A percentile compares a stretch with the other conserved stretches of the same genome.
Conservation (phyloP, 306 rosid species). For the Quercus agrifolia region DNA sequence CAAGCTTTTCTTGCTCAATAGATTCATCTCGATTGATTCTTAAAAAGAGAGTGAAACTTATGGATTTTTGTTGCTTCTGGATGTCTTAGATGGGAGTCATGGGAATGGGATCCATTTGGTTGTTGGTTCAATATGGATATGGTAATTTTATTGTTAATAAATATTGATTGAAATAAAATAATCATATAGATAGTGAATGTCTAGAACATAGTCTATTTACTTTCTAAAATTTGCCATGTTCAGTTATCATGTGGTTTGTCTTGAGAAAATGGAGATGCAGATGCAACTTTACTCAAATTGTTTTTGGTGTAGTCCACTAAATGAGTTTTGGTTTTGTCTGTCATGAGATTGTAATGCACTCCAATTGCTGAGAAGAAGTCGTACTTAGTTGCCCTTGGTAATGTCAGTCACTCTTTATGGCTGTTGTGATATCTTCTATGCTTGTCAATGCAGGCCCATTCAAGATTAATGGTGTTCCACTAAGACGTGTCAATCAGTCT, state of each 20-base stretch:
- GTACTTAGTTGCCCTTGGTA: not conserved
- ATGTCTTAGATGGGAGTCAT: too few relatives aligned
- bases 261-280: not conserved
- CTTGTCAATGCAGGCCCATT: conserved; percentile 47
- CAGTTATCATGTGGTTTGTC: not conserved
- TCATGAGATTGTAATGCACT: not conserved
- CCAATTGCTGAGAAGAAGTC: not conserved
- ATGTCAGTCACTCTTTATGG: not conserved
- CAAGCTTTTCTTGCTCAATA: not conserved
- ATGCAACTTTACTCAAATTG: not conserved
- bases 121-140: too few relatives aligned
- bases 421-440: not conserved
- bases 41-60: not conserved
- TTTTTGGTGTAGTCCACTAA: not conserved
- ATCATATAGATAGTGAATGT: not conserved
- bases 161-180: not conserved
- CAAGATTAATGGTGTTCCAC: conserved; percentile 67
- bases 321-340: not conserved
- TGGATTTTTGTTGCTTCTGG: not conserved
- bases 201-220: not conserved
- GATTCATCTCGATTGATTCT: not conserved
- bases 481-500: conserved; percentile 67
- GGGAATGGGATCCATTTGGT: too few relatives aligned
- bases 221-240: not conserved
- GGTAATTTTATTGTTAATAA: not conserved